These are phyloP conservation scores for Xylaria telfairii DNA, from an alignment of 495 filamentous ascomycete species.

Conservation along the genomic window DNA sequence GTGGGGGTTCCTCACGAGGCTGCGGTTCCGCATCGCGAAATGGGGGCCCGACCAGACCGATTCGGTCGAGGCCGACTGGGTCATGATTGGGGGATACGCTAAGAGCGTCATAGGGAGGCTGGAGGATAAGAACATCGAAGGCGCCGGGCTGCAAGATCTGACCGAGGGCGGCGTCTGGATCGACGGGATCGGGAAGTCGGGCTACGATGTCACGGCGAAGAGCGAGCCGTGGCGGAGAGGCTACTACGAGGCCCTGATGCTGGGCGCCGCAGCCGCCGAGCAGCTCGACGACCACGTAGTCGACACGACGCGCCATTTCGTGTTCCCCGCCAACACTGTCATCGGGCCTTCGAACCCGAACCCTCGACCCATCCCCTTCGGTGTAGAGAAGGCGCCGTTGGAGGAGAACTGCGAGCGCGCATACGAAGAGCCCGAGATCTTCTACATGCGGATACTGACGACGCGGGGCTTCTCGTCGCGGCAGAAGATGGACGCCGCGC, in stretches of 20 bases:
- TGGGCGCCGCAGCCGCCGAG: constrained; percentile 75
- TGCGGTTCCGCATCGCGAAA: constrained; percentile 64
- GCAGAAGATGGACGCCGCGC: constrained; percentile 77
- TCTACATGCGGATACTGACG: constrained; percentile 79
- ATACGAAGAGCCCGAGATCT: constrained; percentile 67
- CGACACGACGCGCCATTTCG: constrained; percentile 67
- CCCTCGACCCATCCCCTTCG: constrained; percentile 71
- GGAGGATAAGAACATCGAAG: constrained; percentile 70
- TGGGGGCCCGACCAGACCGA: constrained; percentile 61
- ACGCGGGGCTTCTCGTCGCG: constrained; percentile 74
- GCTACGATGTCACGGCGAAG: constrained; percentile 72
- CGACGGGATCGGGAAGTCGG: constrained; percentile 46
- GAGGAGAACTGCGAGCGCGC: constrained; percentile 75
- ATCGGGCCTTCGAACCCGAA: constrained; percentile 83
- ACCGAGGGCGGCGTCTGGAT: constrained; percentile 48
- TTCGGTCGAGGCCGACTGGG: constrained; percentile 64
- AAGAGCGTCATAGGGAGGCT: constrained; percentile 62
- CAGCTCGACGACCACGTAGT: constrained; percentile 77
- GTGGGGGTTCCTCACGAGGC: constrained; percentile 70
- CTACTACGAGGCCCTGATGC: constrained; percentile 81
- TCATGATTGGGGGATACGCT: constrained; percentile 60
- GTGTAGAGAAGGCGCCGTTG: constrained; percentile 60
- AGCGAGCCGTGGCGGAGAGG: constrained; percentile 81
- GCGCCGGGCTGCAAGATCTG: constrained; percentile 62
- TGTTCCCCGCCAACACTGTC: constrained; percentile 72